Evolutionary conservation across 805 yeast genomes (phyloP).

Genomic region (Nakazawaea pomicola): DNA sequence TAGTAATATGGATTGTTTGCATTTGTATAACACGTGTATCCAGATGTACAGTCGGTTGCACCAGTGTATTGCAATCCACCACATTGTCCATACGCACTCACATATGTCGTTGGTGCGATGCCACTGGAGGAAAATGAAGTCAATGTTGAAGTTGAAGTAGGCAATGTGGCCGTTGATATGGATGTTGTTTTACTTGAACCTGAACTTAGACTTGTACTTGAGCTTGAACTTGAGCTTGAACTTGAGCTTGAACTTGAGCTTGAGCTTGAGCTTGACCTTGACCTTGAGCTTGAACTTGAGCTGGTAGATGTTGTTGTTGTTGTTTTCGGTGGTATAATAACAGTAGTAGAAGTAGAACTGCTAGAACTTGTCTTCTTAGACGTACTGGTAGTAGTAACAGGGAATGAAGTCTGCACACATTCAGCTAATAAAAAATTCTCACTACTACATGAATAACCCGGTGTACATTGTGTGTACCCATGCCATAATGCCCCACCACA

Average conservation of each 20-base stretch:
- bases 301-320: neutral
- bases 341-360: neutral
- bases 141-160: neutral
- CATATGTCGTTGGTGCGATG: neutral
- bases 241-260: neutral
- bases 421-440: no score
- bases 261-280: neutral
- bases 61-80: conserved; percentile 6
- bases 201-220: neutral
- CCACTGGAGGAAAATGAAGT: conserved; percentile 1
- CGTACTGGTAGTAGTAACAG: neutral
- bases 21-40: conserved; percentile 3
- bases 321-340: neutral
- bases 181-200: no score
- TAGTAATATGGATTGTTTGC: neutral
- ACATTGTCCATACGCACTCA: conserved; percentile 8
- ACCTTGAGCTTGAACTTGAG: neutral
- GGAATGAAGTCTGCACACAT: neutral
- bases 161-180: neutral
- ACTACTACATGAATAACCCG: no score
- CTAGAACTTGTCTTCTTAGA: neutral
- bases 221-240: neutral
- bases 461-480: no score
- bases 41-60: neutral
- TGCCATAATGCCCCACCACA: no score